phyloP scores from a whole-genome alignment of 2,329 filamentous ascomycete species.

The Chaetomiaceae sp. region DNA sequence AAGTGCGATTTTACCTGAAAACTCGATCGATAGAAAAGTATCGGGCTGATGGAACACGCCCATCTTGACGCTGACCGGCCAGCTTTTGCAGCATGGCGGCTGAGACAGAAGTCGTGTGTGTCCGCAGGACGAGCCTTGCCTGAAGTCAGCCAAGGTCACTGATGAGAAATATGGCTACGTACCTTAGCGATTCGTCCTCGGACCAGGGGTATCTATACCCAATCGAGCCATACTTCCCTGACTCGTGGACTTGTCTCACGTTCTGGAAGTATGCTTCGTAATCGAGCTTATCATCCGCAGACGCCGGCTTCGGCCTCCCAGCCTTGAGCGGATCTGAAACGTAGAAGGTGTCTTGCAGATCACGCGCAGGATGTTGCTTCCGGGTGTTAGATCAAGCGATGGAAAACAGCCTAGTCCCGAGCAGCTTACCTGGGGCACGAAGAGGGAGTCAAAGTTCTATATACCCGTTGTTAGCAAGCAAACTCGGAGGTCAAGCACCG shows the following conservation, averaged over 20 bases:
- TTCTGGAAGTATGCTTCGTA: conserved; percentile 87
- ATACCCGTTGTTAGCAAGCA: neutral
- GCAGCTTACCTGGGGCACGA: conserved; percentile 66
- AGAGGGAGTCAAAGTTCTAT: conserved; percentile 90
- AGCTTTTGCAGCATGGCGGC: conserved; percentile 89
- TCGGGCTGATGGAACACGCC: conserved; percentile 63
- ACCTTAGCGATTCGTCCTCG: conserved; percentile 73
- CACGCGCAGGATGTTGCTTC: conserved; percentile 86
- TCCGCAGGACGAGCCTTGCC: conserved; percentile 71
- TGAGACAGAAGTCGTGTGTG: conserved; percentile 91
- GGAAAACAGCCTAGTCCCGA: neutral
- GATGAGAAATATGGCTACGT: neutral
- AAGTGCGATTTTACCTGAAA: conserved; percentile 52
- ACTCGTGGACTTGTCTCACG: conserved; percentile 79
- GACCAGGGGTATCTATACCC: conserved; percentile 96
- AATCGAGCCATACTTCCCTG: conserved; percentile 89
- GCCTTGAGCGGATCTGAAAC: conserved; percentile 82
- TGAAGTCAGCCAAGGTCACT: neutral
- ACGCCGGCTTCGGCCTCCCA: conserved; percentile 59
- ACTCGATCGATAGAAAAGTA: conserved; percentile 99
- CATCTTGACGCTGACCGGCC: conserved; percentile 69
- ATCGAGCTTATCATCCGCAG: conserved; percentile 56
- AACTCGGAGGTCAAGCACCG: no score
- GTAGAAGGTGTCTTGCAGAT: conserved; percentile 96
- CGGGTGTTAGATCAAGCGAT: neutral